Conservation (phyloP, 1,139 yeast species). For the Entelexis sorbosivorans region DNA sequence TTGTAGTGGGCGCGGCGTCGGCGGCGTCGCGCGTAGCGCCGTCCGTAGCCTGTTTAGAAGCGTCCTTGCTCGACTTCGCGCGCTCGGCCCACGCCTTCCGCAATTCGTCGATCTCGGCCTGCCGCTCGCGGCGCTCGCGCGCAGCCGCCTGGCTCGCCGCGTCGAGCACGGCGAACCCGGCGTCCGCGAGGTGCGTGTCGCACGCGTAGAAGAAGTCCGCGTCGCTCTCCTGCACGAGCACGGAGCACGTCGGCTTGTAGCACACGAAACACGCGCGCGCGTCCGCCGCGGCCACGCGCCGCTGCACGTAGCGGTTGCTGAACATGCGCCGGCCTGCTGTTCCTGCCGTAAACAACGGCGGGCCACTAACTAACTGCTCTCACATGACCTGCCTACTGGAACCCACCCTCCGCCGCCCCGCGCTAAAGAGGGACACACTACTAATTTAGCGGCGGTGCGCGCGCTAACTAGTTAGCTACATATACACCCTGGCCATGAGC, state of each 20-base stretch:
- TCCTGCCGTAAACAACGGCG: not conserved
- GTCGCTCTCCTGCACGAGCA: slow-evolving; percentile 42
- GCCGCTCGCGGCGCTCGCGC: slow-evolving; percentile 31
- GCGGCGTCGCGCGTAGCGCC: not conserved
- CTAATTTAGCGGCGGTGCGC: not conserved
- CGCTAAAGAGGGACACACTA: no score
- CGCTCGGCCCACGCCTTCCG: slow-evolving; percentile 23
- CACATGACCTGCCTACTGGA: not conserved
- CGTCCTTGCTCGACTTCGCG: slow-evolving; percentile 15
- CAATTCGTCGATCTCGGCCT: slow-evolving; percentile 35
- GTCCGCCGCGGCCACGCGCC: slow-evolving; percentile 49
- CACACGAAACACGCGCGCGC: slow-evolving; percentile 55
- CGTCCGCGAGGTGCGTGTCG: slow-evolving; percentile 50
- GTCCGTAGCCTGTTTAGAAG: not conserved
- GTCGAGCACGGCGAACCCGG: slow-evolving; percentile 50
- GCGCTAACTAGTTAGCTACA: not conserved
- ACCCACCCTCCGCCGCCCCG: no score
- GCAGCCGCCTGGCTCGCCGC: slow-evolving; percentile 33
- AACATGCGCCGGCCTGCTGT: slow-evolving; percentile 34
- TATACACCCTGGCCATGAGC: not conserved
- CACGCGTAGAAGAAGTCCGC: slow-evolving; percentile 63
- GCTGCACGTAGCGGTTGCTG: slow-evolving; percentile 42
- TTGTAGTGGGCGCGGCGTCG: no score
- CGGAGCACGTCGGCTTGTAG: slow-evolving; percentile 53
- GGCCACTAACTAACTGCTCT: not conserved